Conservation (phyloP, 306 rosid genomes). For the Potentilla sterilis region DNA sequence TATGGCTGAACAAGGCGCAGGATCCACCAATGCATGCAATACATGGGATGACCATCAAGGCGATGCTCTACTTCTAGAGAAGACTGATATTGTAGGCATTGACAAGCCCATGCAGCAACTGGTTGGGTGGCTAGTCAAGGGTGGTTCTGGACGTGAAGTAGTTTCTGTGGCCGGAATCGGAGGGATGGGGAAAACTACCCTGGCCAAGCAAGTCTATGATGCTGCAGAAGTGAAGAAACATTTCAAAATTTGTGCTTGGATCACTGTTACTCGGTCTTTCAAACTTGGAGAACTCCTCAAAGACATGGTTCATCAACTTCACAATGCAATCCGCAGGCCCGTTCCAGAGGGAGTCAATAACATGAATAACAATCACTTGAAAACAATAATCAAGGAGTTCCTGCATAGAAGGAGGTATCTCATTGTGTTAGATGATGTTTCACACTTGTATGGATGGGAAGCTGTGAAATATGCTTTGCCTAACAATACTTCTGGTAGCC, state of each 20-base stretch:
- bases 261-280: conserved; percentile 46
- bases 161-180: conserved; percentile 55
- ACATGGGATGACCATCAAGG: conserved; percentile 37
- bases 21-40: conserved; percentile 24
- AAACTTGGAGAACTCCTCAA: conserved; percentile 41
- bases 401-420: conserved; percentile 46
- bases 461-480: conserved; percentile 50
- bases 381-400: conserved; percentile 34
- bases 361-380: conserved; percentile 35
- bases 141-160: conserved; percentile 31
- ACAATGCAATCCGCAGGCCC: conserved; percentile 7
- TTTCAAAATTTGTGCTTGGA: conserved; percentile 48
- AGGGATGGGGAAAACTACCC: conserved; percentile 59
- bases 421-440: conserved; percentile 50
- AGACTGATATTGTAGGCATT: conserved; percentile 48
- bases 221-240: conserved; percentile 45
- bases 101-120: conserved; percentile 34
- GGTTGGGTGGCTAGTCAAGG: conserved; percentile 30
- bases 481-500: conserved; percentile 40
- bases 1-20: conserved; percentile 25
- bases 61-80: conserved; percentile 54
- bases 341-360: conserved; percentile 37
- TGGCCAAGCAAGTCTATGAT: conserved; percentile 50
- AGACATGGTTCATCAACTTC: conserved; percentile 36
- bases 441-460: conserved; percentile 51